These are phyloP conservation scores for Hypoxylon sp. DNA, from an alignment of 2,329 filamentous ascomycete species.

Conservation along the genomic window DNA sequence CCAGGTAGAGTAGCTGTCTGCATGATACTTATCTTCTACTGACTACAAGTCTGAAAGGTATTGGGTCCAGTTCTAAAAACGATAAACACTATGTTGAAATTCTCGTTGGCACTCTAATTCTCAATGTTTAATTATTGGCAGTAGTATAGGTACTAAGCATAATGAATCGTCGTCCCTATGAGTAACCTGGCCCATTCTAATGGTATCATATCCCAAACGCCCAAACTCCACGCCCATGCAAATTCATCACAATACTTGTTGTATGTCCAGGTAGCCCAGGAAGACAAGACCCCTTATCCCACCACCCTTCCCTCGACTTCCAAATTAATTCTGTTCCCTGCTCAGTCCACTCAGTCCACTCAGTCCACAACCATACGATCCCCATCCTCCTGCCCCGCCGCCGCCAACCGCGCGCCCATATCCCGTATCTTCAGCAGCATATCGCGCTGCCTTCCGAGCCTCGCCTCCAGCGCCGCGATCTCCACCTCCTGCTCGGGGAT, in stretches of 20 bases:
- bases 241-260: background rate
- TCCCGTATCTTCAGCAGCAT: conserved; percentile 67
- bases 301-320: background rate
- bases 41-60: background rate
- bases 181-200: background rate
- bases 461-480: conserved; percentile 73
- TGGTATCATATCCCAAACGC: conserved; percentile 30
- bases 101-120: conserved; percentile 7
- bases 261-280: background rate
- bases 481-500: conserved; percentile 78
- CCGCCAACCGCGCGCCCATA: conserved; percentile 58
- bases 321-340: no score
- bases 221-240: conserved; percentile 19
- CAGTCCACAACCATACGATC: conserved; percentile 43
- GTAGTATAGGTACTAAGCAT: background rate
- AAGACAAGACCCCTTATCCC: background rate
- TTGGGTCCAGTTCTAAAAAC: background rate
- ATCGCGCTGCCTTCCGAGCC: conserved; percentile 71
- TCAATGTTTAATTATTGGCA: conserved; percentile 8
- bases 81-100: conserved; percentile 24
- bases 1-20: no score
- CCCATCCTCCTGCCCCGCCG: conserved; percentile 47
- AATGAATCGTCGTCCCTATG: conserved; percentile 4
- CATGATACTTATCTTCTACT: background rate
- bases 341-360: background rate